A percentile compares a stretch with the other conserved stretches of the same genome.
Conservation (phyloP, 768 basidiomycete genomes). For the Gymnopilus junonius region DNA sequence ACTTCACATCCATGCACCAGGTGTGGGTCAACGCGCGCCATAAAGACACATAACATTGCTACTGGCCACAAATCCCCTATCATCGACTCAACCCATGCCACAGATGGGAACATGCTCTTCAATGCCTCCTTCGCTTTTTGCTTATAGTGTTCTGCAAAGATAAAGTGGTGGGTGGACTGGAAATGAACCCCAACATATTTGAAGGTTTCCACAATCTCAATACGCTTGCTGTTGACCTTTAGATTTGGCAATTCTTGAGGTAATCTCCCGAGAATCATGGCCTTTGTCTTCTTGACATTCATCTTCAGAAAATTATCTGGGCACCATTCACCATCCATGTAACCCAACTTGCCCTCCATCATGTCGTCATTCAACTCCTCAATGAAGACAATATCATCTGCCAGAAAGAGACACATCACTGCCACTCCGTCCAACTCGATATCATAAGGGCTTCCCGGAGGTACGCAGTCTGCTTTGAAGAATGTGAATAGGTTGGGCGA, state of each 20-base stretch:
- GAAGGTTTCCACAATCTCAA: background rate
- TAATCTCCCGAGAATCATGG: background rate
- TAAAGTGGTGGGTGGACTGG: background rate
- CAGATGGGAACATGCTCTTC: background rate
- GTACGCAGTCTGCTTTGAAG: background rate
- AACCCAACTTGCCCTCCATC: background rate
- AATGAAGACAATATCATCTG: background rate
- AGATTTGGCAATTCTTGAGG: background rate
- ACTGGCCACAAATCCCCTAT: background rate
- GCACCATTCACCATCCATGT: background rate
- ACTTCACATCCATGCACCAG: background rate
- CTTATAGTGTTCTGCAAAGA: background rate
- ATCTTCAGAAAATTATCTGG: background rate
- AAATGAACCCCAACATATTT: background rate
- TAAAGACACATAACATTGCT: background rate
- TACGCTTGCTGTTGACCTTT: background rate
- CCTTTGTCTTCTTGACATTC: background rate
- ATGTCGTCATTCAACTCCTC: background rate
- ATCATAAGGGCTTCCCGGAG: background rate
- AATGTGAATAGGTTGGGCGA: background rate
- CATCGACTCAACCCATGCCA: background rate
- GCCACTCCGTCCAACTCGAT: background rate
- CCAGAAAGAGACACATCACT: background rate
- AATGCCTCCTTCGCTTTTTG: background rate
- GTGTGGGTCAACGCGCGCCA: constrained; percentile 1